These are phyloP conservation scores for Pseudoneurospora amorphoporcata DNA, from an alignment of 495 filamentous ascomycete genomes.

Conservation along the genomic window DNA sequence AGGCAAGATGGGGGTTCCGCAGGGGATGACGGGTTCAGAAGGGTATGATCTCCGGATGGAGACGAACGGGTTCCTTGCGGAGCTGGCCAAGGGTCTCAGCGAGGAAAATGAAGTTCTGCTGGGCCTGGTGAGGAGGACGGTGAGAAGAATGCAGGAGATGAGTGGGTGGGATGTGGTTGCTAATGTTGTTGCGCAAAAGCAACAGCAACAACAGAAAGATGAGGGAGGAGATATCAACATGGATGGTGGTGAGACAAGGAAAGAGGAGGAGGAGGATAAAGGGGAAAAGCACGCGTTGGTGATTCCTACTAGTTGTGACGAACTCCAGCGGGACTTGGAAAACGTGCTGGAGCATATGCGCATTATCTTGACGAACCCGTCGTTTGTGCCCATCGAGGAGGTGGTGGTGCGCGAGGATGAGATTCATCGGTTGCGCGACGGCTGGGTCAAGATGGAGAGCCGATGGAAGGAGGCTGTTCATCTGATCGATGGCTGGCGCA, in stretches of 20 bases:
- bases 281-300: slow-evolving; percentile 32
- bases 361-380: slow-evolving; percentile 81
- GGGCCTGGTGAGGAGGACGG: slow-evolving; percentile 56
- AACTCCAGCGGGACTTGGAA: slow-evolving; percentile 62
- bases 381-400: slow-evolving; percentile 92
- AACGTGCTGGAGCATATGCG: slow-evolving; percentile 66
- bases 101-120: slow-evolving; percentile 89
- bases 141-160: slow-evolving; percentile 63
- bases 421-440: slow-evolving; percentile 66
- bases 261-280: slow-evolving; percentile 5
- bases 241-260: slow-evolving; percentile 10
- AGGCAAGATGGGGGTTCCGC: slow-evolving; percentile 19
- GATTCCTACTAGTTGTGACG: slow-evolving; percentile 55
- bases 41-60: slow-evolving; percentile 71
- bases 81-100: slow-evolving; percentile 75
- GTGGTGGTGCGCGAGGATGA: slow-evolving; percentile 85
- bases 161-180: slow-evolving; percentile 48
- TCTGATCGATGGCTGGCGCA: slow-evolving; percentile 90
- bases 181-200: background rate
- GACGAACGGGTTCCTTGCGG: slow-evolving; percentile 85
- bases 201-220: slow-evolving; percentile 11
- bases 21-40: slow-evolving; percentile 42
- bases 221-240: slow-evolving; percentile 30
- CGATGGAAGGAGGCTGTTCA: slow-evolving; percentile 82
- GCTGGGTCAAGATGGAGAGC: slow-evolving; percentile 84